Evolutionary conservation across 225 moss, liverwort and hornwort genomes (phyloP), one percentile per base, ranked within the genome.

Genomic region (Thuidium tamariscinum): DNA sequence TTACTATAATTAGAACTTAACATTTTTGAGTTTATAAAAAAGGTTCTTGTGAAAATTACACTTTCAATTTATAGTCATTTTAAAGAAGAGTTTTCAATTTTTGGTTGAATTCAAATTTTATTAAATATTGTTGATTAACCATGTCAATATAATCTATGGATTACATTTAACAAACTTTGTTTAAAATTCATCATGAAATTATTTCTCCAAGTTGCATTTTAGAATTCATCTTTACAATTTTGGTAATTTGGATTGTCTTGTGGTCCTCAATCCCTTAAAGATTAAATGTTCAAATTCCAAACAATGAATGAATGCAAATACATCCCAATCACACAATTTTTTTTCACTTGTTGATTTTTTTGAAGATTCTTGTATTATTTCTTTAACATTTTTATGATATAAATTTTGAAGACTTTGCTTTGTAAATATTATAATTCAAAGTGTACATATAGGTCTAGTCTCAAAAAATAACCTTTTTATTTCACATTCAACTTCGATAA

Each of bases 251-350:
- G 6, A 66, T 21, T 36, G 6, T 21, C 10, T 0, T 0, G 0
- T 21, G 6, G 11, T 36, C 21, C 3, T 66, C 11, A 6, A 66
- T 0, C 3, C 11, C 3, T 44, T 44, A 9, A 44, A 44, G 44
- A 44, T 9, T 44, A 44, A 44, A 44, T 44, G 44, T 44, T 44
- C 17, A 63, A n/a, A 64, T n/a, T n/a, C n/a, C 5, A 10, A 64
- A n/a, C 9, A 9, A 64, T 0, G 5, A 0, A 18, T 34, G 5
- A 64, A 19, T 0, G 0, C 18, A 15, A n/a, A 10, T 1, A n/a
- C 64, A 64, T 18, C 10, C 34, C 27, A 60, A 27, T 0, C 2
- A 13, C 13, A 26, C 59, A 27, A 13, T 26, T 6, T 44, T 55
- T 55, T 19, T 19, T 19, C 55, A 21, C 21, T 2, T 3, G 21